Evolutionary conservation across 1,284 basidiomycete genomes (phyloP).

Genomic region (Tetrapyrgos nigripes): DNA sequence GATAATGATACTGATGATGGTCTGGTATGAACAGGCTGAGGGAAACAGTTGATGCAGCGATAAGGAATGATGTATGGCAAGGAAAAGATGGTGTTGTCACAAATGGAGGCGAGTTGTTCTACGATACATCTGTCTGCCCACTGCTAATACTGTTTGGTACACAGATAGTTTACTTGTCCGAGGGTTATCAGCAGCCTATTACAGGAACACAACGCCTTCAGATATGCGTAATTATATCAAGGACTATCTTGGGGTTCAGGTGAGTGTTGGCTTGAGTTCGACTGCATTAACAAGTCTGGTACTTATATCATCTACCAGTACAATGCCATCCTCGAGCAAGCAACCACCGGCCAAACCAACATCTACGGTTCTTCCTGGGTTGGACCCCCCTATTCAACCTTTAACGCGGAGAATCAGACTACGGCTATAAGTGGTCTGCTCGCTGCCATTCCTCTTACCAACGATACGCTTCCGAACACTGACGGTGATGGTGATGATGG

Average conservation of each 20-base stretch:
- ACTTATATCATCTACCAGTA: too few relatives aligned
- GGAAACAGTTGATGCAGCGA: slow-evolving; percentile 1
- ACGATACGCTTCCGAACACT: too few relatives aligned
- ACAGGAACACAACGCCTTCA: slow-evolving; percentile 15
- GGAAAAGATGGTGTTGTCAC: slow-evolving; percentile 7
- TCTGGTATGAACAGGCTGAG: not conserved
- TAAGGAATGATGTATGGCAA: not conserved
- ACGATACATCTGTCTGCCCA: too few relatives aligned
- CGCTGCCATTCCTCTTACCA: slow-evolving; percentile 13
- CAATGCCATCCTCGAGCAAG: slow-evolving; percentile 16
- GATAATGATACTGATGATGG: not conserved
- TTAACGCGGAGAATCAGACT: slow-evolving; percentile 6
- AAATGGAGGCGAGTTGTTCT: not conserved
- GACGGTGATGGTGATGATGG: too few relatives aligned
- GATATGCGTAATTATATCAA: slow-evolving; percentile 7
- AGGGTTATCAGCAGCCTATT: slow-evolving; percentile 10
- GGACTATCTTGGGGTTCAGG: slow-evolving; percentile 15
- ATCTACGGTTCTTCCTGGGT: slow-evolving; percentile 18
- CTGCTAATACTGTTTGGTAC: not conserved
- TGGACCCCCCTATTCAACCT: slow-evolving; percentile 10
- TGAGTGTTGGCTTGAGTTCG: not conserved
- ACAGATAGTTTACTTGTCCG: slow-evolving; percentile 6
- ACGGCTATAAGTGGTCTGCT: slow-evolving; percentile 12
- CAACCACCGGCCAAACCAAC: slow-evolving; percentile 7
- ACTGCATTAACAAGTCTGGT: too few relatives aligned